Conservation (phyloP, 257 asterid species). For the Cruciata laevipes region DNA sequence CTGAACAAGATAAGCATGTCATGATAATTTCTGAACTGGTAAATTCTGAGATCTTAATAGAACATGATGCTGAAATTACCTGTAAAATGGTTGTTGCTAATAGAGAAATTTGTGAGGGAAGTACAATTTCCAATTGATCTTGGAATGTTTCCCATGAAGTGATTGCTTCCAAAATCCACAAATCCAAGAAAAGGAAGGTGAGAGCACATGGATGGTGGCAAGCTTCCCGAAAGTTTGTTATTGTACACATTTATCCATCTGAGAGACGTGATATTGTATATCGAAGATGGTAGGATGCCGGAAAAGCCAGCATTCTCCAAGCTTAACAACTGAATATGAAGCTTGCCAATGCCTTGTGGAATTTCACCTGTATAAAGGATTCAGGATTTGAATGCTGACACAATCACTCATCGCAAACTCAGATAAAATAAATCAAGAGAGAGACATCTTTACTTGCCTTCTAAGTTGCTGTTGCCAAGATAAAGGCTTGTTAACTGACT, state of each 20-base stretch:
- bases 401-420: neutral
- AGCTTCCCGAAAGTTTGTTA: constrained; percentile 22
- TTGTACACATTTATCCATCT: constrained; percentile 12
- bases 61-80: neutral
- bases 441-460: constrained; percentile 18
- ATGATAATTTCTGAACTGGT: neutral
- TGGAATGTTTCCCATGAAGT: constrained; percentile 17
- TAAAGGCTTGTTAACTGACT: constrained; percentile 18
- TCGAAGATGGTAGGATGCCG: constrained; percentile 21
- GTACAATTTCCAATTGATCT: constrained; percentile 26
- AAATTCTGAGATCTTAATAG: neutral
- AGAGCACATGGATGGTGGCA: constrained; percentile 20
- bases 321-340: constrained; percentile 12
- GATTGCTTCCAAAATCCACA: constrained; percentile 14
- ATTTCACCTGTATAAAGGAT: constrained; percentile 17
- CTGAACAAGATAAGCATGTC: constrained; percentile 8
- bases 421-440: neutral
- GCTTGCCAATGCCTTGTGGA: constrained; percentile 21
- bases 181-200: constrained; percentile 16
- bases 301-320: constrained; percentile 18
- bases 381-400: neutral
- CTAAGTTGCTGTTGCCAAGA: constrained; percentile 28
- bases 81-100: constrained; percentile 9
- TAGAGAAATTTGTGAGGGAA: constrained; percentile 16
- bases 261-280: constrained; percentile 21